phyloP scores from a whole-genome alignment of 2,329 filamentous ascomycete species.

The Clarireedia homoeocarpa region DNA sequence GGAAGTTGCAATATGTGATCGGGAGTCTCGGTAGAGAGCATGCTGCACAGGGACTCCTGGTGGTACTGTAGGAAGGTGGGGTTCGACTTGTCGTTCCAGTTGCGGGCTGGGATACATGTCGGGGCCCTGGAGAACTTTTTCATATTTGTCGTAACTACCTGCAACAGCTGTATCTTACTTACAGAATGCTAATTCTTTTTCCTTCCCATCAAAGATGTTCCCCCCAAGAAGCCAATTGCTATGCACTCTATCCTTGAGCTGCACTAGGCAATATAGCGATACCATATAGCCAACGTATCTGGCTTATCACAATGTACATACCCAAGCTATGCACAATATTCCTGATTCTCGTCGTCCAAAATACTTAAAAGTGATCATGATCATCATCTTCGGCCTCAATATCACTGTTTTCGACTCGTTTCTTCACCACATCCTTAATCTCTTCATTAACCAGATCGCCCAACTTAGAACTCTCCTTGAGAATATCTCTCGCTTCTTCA shows the following conservation, averaged over 20 bases:
- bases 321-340: background rate
- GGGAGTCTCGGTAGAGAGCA: too few species aligned
- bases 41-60: too few species aligned
- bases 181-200: too few species aligned
- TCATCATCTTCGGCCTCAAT: constrained; percentile 13
- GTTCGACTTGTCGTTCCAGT: too few species aligned
- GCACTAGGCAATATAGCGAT: background rate
- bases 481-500: constrained; percentile 30
- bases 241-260: background rate
- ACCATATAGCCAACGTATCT: background rate
- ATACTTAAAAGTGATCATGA: constrained; percentile 2
- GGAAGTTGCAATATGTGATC: too few species aligned
- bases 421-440: constrained; percentile 55
- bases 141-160: too few species aligned
- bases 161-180: too few species aligned
- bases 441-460: constrained; percentile 28
- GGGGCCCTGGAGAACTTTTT: too few species aligned
- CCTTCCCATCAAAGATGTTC: too few species aligned
- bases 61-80: too few species aligned
- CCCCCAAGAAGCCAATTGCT: too few species aligned
- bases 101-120: too few species aligned
- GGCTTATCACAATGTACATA: background rate
- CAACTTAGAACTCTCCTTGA: constrained; percentile 21
- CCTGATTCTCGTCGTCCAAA: background rate
- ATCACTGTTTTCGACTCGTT: constrained; percentile 38